phyloP scores from a whole-genome alignment of 495 filamentous ascomycete species.

The Talaromyces adpressus region DNA sequence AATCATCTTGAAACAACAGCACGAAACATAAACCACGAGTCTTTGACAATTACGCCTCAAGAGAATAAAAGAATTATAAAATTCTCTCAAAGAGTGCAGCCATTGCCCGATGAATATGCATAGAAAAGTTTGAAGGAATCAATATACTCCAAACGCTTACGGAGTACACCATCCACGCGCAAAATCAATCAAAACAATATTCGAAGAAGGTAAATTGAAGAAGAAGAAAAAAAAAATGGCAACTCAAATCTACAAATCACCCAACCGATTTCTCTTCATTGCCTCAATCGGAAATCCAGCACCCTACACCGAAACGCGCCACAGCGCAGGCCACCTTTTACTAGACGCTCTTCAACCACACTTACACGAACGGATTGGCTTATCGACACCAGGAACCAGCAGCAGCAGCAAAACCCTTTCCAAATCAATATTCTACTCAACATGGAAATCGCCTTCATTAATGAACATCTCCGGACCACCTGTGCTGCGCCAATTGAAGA shows the following conservation, averaged over 20 bases:
- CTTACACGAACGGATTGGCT: constrained; percentile 38
- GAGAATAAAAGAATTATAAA: not conserved
- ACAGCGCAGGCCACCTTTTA: constrained; percentile 71
- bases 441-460: constrained; percentile 59
- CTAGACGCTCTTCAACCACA: constrained; percentile 45
- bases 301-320: constrained; percentile 62
- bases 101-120: not conserved
- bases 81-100: not conserved
- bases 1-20: not conserved
- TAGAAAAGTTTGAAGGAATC: not conserved
- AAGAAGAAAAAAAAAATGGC: constrained; percentile 2
- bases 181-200: not conserved
- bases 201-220: not conserved
- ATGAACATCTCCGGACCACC: constrained; percentile 69
- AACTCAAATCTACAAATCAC: constrained; percentile 13
- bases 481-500: constrained; percentile 27
- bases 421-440: constrained; percentile 47
- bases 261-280: constrained; percentile 48
- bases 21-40: not conserved
- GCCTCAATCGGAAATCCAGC: constrained; percentile 68
- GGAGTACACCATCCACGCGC: not conserved
- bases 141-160: not conserved
- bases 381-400: not conserved
- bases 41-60: not conserved
- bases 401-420: constrained; percentile 3